Evolutionary conservation across 2,329 filamentous ascomycete genomes (phyloP).

Genomic region (Fusarium sp.): DNA sequence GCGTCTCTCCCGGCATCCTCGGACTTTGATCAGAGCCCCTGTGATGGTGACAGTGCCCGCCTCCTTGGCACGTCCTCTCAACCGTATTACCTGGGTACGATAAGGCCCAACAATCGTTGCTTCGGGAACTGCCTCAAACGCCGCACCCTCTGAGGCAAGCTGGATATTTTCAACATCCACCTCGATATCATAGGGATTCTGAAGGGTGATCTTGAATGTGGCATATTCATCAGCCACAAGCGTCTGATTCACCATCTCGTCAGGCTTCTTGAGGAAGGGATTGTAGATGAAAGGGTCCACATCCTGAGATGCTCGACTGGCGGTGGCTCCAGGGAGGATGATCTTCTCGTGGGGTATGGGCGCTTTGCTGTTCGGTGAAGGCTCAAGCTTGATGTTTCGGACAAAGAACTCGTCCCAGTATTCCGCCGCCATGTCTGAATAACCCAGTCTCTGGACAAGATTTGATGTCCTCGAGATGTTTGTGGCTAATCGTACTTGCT

Average conservation of each 20-base stretch:
- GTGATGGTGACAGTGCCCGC: constrained; percentile 75
- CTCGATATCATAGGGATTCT: constrained; percentile 95
- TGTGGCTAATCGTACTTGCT: constrained; percentile 82
- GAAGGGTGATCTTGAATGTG: constrained; percentile 81
- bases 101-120: constrained; percentile 79
- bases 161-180: constrained; percentile 84
- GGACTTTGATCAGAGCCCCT: constrained; percentile 80
- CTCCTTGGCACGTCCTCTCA: constrained; percentile 71
- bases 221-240: constrained; percentile 81
- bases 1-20: constrained; percentile 78
- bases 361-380: constrained; percentile 64
- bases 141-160: constrained; percentile 75
- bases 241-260: constrained; percentile 68
- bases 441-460: constrained; percentile 77
- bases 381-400: constrained; percentile 74
- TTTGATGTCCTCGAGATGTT: constrained; percentile 85
- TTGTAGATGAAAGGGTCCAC: constrained; percentile 94
- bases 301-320: constrained; percentile 63
- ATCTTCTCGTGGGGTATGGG: constrained; percentile 71
- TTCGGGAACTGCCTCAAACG: constrained; percentile 71
- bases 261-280: constrained; percentile 77
- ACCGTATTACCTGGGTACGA: constrained; percentile 77
- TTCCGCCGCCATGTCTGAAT: constrained; percentile 74
- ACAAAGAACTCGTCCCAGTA: constrained; percentile 98
- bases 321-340: constrained; percentile 59